Base-by-base conservation (phyloP, 257 asterid genomes). In the Linaria vulgaris region DNA sequence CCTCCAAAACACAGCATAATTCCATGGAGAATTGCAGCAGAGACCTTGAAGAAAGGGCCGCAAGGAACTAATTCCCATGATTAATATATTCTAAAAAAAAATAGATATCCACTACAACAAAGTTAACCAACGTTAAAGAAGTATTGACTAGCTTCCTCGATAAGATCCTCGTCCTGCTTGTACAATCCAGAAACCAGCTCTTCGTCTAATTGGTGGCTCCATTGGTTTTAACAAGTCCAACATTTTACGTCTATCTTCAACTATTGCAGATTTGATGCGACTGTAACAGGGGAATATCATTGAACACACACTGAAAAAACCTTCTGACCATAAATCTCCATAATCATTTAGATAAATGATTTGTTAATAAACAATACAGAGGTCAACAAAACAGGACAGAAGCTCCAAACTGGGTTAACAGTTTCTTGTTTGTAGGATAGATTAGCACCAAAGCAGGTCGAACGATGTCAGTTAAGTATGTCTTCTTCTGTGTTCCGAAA, bases 161-260 rank as follows among this genome's bases (percentile, higher is more conserved):
- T 92, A 92, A 21, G 99, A 89, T 56, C 95, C 94, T 81, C 99
- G 78, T 78, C 99, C 99, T 23, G 97, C 99, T 59, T 92, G 99
- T 30, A 81, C 89, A 59, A 83, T 81, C 83, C 88, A 67, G 53
- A 89, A 72, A 68, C 95, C 96, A 72, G 91, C 88, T 85, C 96
- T 87, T 72, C 97, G 80, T 72, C 90, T 92, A 82, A 82, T 79
- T 53, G 94, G 95, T 71, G 96, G 97, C 73, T 87, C 99, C 78
- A 72, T 77, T 6, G 90, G 83, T 70, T 82, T 82, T 70, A 83
- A 74, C 43, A 81, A 68, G 67, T 77, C 86, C 95, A 88, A 83
- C 81, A 76, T 81, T 47, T 27, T 69, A 68, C 31, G 50, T 48
- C 59, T 78, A 61, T 59, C 78, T 67, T 69, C 63, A n/a, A 59